phyloP scores from a whole-genome alignment of 805 yeast genomes.

The Candida qinlingensis region DNA sequence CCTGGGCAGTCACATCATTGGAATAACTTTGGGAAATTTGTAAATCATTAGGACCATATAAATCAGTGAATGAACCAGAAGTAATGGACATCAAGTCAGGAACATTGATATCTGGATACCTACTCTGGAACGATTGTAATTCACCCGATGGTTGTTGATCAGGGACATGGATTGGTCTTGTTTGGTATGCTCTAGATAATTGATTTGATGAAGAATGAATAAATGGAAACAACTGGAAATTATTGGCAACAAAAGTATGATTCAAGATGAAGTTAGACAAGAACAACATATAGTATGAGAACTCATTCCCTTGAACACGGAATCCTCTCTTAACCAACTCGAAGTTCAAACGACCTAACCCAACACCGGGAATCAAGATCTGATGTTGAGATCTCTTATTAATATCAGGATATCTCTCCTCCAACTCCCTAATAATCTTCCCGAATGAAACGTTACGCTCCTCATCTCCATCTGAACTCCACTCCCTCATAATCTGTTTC shows the following conservation, averaged over 20 bases:
- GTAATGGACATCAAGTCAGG: conserved; percentile 61
- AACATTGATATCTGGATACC: conserved; percentile 37
- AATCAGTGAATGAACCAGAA: conserved; percentile 66
- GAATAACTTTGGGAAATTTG: conserved; percentile 15
- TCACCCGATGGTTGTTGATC: conserved; percentile 42
- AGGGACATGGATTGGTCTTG: conserved; percentile 48
- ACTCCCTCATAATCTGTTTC: conserved; percentile 55
- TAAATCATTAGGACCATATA: conserved; percentile 46
- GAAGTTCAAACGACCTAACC: conserved; percentile 52
- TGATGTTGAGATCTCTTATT: conserved; percentile 32
- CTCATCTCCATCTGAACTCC: conserved; percentile 47
- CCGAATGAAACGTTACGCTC: conserved; percentile 41
- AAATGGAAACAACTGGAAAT: conserved; percentile 45
- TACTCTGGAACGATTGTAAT: conserved; percentile 25
- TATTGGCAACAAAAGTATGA: conserved; percentile 34
- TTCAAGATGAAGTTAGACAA: conserved; percentile 52
- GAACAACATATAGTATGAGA: conserved; percentile 58
- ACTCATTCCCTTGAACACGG: conserved; percentile 62
- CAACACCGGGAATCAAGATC: conserved; percentile 60
- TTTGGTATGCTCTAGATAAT: conserved; percentile 38
- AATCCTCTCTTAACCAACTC: conserved; percentile 53
- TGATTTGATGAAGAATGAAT: conserved; percentile 48
- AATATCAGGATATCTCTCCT: conserved; percentile 34
- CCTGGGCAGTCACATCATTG: conserved; percentile 31
- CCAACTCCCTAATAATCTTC: conserved; percentile 28